Percentiles rank a stretch among this genome's conserved stretches.
phyloP scores from a whole-genome alignment of 176 grass and related monocot genomes.

The barley (Hordeum vulgare) region DNA sequence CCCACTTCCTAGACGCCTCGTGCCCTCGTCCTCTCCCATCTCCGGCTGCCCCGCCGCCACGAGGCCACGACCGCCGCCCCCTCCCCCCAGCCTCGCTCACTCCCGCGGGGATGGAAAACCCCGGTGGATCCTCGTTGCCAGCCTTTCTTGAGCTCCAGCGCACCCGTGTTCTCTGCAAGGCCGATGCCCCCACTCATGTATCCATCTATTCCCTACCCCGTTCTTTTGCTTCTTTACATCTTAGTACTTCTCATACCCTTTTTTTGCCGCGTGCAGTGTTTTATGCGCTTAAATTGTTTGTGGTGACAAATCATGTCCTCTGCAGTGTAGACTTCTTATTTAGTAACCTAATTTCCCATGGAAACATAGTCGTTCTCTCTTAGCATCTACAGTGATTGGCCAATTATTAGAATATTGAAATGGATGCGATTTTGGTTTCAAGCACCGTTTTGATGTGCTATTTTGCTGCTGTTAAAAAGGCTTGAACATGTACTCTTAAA shows the following conservation, averaged over 20 bases:
- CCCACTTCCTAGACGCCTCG: not conserved
- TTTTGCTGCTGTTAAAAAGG: not conserved
- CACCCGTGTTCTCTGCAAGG: slow-evolving; percentile 68
- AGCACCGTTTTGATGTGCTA: not conserved
- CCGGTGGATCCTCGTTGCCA: not conserved
- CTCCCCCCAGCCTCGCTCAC: not conserved
- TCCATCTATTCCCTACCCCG: not conserved
- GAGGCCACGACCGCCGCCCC: too few relatives aligned
- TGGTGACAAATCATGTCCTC: not conserved
- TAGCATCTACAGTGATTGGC: not conserved
- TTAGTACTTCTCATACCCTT: not conserved
- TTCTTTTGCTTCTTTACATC: not conserved
- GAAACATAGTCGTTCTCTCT: not conserved
- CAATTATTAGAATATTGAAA: not conserved
- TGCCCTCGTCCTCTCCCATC: not conserved
- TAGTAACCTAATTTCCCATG: not conserved
- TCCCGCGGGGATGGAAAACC: not conserved
- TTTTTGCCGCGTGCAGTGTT: not conserved
- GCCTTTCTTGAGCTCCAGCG: slow-evolving; percentile 54
- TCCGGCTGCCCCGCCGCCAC: not conserved
- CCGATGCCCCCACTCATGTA: slow-evolving; percentile 74
- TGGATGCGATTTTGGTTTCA: not conserved
- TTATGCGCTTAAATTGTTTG: not conserved
- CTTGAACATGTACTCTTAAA: not conserved
- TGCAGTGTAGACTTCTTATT: not conserved